These are phyloP conservation scores for Scheffersomyces coipomensis DNA, from an alignment of 805 yeast genomes.

Conservation along the genomic window DNA sequence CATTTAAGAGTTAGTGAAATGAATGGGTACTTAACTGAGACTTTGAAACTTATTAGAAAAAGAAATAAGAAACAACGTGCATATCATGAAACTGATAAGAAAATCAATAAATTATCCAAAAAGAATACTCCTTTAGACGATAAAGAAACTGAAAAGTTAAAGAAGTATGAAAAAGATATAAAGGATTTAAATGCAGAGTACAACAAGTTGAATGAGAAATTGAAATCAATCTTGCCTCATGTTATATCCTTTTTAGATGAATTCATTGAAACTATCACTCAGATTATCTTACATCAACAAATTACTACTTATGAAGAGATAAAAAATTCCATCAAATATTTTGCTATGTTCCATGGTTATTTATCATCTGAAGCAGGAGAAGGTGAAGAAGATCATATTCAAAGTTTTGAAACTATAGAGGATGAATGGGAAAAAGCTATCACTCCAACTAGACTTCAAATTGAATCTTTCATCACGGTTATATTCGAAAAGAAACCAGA, in stretches of 20 bases:
- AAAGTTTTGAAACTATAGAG: slow-evolving; percentile 30
- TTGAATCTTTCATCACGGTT: slow-evolving; percentile 33
- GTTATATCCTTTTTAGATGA: slow-evolving; percentile 46
- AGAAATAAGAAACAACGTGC: slow-evolving; percentile 44
- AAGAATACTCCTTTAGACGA: slow-evolving; percentile 30
- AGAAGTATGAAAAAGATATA: slow-evolving; percentile 24
- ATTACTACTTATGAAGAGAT: slow-evolving; percentile 30
- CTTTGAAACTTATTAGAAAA: slow-evolving; percentile 41
- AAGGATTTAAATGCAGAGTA: slow-evolving; percentile 28
- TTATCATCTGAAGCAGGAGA: slow-evolving; percentile 8
- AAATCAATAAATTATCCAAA: slow-evolving; percentile 36
- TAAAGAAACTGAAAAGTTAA: slow-evolving; percentile 36
- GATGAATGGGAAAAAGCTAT: slow-evolving; percentile 37
- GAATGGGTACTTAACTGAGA: slow-evolving; percentile 32
- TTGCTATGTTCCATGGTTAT: slow-evolving; percentile 22
- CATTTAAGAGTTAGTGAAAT: slow-evolving; percentile 37
- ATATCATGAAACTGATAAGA: slow-evolving; percentile 34
- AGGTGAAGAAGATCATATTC: slow-evolving; percentile 5
- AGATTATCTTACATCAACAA: slow-evolving; percentile 38
- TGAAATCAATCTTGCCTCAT: slow-evolving; percentile 46
- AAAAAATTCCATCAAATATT: slow-evolving; percentile 16
- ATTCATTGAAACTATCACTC: slow-evolving; percentile 42
- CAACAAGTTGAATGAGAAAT: slow-evolving; percentile 36
- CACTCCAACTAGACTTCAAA: slow-evolving; percentile 34
- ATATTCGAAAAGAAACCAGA: slow-evolving; percentile 36